Evolutionary conservation across 768 basidiomycete genomes (phyloP), one percentile per base, ranked within the genome.

Genomic region (Russula abietina): DNA sequence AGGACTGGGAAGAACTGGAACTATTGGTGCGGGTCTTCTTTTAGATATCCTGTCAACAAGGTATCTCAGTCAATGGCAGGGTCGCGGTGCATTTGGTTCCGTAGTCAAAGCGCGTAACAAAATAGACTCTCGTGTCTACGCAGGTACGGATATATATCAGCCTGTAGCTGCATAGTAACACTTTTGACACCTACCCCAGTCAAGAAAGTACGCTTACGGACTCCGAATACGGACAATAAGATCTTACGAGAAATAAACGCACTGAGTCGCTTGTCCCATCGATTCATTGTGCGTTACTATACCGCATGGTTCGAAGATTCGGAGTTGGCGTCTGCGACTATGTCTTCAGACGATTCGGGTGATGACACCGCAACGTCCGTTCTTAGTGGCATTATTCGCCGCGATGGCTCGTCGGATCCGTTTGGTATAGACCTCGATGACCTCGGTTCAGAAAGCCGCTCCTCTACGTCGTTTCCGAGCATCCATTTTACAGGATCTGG

Each of bases 1-100:
- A 91, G 58, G 94, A 98, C 68, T 98, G 91, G 86, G 92, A 95
- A 70, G 93, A 96, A 71, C 75, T 97, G 10, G 94, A 96, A 70
- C 77, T 93, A 36, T 70, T 96, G 69, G 92, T 87, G 69, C 8
- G 51, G 55, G 69, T 54, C 39, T 69, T 19, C 22, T 30, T 10
- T 54, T 49, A 24, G 26, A 38, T 10, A 49, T 19, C 17, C 30
- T 61, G 32, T 52, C 59, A 24, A 14, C 5, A 24, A 26, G 28
- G 57, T 48, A 36, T 16, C 28, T n/a, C 4, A 57, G 16, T 58
- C 22, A 46, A 30, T 12, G 39, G 2, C 65, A 93, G 89, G 93
- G 93, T 0, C 88, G 88, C 70, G 94, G 94, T 0, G 92, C 83
- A 0, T 96, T 93, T 72, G 93, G 93, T 0, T 90, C 91, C n/a